Conservation (phyloP, 495 filamentous ascomycete genomes). For the Immersiella caudata region DNA sequence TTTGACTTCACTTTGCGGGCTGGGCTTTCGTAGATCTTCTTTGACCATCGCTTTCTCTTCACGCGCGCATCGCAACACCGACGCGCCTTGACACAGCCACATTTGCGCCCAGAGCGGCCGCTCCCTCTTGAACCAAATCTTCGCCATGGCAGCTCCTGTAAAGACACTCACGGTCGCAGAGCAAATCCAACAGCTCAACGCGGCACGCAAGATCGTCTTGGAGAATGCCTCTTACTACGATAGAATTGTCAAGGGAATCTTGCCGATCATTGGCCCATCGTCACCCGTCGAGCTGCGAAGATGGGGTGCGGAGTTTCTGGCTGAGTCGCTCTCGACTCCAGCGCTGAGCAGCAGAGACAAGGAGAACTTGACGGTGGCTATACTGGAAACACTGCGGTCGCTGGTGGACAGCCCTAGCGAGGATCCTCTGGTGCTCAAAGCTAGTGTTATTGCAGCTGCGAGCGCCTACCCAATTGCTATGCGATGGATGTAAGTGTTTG, state of each 20-base stretch:
- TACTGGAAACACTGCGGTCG: slow-evolving; percentile 73
- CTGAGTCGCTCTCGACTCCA: slow-evolving; percentile 92
- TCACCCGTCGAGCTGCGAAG: slow-evolving; percentile 76
- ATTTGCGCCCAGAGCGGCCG: not conserved
- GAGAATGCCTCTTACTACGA: slow-evolving; percentile 81
- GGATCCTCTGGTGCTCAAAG: slow-evolving; percentile 76
- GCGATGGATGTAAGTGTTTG: slow-evolving; percentile 82
- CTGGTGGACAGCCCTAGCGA: slow-evolving; percentile 72
- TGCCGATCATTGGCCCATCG: slow-evolving; percentile 82
- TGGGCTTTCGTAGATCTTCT: slow-evolving; percentile 20
- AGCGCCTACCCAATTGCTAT: slow-evolving; percentile 91
- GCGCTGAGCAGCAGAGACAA: slow-evolving; percentile 72
- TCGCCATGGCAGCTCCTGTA: slow-evolving; percentile 46
- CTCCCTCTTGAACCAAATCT: slow-evolving; percentile 13
- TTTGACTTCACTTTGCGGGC: slow-evolving; percentile 13
- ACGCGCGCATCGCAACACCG: not conserved
- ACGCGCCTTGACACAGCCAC: not conserved
- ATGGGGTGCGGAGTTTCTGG: slow-evolving; percentile 97
- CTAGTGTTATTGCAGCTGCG: slow-evolving; percentile 79
- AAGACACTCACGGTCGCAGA: slow-evolving; percentile 61
- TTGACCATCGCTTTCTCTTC: slow-evolving; percentile 7
- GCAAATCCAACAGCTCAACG: slow-evolving; percentile 81
- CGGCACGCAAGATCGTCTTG: slow-evolving; percentile 84
- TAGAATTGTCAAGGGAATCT: slow-evolving; percentile 84
- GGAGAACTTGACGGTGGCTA: slow-evolving; percentile 68